These are phyloP conservation scores for Aspergillus kassunensis DNA, from an alignment of 495 filamentous ascomycete genomes.

Conservation along the genomic window DNA sequence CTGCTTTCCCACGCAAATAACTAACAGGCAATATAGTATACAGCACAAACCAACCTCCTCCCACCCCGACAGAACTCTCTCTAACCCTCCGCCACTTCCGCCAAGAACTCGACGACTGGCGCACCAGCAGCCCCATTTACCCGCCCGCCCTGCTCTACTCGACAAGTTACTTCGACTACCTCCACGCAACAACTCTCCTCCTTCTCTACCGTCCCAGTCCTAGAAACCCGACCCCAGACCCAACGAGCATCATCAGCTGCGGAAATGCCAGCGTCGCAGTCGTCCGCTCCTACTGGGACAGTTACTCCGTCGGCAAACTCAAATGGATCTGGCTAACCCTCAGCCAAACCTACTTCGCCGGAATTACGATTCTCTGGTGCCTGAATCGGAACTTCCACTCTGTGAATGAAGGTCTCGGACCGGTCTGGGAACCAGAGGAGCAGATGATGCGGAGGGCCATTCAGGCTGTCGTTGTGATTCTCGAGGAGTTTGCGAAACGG, in stretches of 20 bases:
- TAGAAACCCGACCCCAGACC: conserved; percentile 42
- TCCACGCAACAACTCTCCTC: conserved; percentile 50
- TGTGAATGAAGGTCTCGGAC: conserved; percentile 35
- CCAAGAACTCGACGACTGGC: conserved; percentile 48
- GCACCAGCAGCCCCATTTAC: conserved; percentile 34
- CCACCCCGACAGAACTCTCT: conserved; percentile 32
- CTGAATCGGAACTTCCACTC: conserved; percentile 45
- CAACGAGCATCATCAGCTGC: conserved; percentile 43
- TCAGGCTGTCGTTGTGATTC: conserved; percentile 43
- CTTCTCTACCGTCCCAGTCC: conserved; percentile 49
- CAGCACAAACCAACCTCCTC: conserved; percentile 35
- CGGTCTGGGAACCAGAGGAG: conserved; percentile 43
- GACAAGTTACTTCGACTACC: conserved; percentile 48
- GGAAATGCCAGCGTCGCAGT: conserved; percentile 48
- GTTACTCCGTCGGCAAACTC: conserved; percentile 46
- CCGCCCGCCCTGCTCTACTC: conserved; percentile 44
- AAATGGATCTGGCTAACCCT: conserved; percentile 55
- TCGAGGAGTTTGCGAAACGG: conserved; percentile 47
- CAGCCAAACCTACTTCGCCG: conserved; percentile 50
- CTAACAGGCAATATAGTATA: conserved; percentile 31
- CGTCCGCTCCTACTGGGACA: conserved; percentile 48
- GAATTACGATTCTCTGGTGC: conserved; percentile 48
- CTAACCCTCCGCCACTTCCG: conserved; percentile 39
- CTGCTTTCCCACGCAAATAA: neutral
- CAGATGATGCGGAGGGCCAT: conserved; percentile 44